Evolutionary conservation across 1,139 yeast species (phyloP).

Genomic region (Blastobotrys capitulatus): DNA sequence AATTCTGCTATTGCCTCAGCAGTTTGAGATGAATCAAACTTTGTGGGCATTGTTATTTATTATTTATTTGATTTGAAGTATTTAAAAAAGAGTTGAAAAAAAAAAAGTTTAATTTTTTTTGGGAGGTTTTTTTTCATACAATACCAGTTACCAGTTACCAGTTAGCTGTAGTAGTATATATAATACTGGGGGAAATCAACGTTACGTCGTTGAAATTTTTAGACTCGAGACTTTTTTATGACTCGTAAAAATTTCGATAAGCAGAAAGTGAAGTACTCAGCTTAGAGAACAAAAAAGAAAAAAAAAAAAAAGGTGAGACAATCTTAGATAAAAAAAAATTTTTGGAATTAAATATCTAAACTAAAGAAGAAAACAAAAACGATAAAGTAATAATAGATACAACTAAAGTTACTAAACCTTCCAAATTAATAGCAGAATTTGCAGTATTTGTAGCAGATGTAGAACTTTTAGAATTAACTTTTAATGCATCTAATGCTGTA

Average conservation of each 20-base stretch:
- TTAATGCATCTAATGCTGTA: constrained; percentile 4
- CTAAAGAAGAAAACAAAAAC: not conserved
- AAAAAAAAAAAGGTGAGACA: not conserved
- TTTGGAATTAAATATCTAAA: not conserved
- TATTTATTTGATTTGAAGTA: no score
- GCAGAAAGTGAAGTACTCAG: no score
- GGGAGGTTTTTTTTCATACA: not conserved
- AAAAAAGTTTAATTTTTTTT: not conserved
- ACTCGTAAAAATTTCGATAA: no score
- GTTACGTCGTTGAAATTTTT: no score
- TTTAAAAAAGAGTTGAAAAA: not conserved
- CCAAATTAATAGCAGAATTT: not conserved
- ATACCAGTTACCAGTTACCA: no score
- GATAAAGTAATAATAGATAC: not conserved
- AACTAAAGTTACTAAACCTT: not conserved
- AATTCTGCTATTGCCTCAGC: constrained; percentile 9
- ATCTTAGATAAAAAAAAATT: not conserved
- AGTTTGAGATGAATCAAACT: constrained; percentile 1
- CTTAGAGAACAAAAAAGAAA: no score
- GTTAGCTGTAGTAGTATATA: no score
- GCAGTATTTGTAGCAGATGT: not conserved
- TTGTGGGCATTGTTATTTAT: not conserved
- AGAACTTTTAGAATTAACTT: not conserved
- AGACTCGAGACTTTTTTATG: no score
- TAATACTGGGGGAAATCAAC: no score